Evolutionary conservation across 2,329 filamentous ascomycete genomes (phyloP).

Genomic region (Alternaria rosae): DNA sequence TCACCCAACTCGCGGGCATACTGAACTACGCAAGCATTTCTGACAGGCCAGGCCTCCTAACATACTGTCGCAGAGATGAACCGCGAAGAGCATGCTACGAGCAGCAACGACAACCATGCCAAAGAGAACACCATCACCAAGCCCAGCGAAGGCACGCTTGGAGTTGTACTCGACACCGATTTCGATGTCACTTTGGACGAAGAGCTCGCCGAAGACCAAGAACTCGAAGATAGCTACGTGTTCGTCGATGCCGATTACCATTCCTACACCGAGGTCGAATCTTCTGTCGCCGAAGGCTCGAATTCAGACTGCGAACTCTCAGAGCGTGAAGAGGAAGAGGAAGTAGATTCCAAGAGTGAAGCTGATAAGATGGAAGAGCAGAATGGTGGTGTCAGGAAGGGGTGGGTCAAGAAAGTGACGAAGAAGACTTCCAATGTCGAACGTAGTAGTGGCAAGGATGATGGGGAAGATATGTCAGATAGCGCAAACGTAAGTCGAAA

Average conservation of each 20-base stretch:
- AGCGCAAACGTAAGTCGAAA: not conserved
- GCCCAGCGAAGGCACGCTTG: not conserved
- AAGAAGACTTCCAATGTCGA: rapidly evolving
- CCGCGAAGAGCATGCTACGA: too few relatives aligned
- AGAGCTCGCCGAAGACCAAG: not conserved
- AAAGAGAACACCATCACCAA: not conserved
- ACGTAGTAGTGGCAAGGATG: not conserved
- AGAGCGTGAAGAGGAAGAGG: not conserved
- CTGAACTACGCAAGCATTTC: too few relatives aligned
- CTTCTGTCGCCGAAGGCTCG: not conserved
- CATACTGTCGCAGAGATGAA: too few relatives aligned
- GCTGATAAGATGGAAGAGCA: not conserved
- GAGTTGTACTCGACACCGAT: not conserved
- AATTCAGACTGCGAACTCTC: not conserved
- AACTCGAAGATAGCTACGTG: not conserved
- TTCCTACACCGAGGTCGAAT: not conserved
- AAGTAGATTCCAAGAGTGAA: not conserved
- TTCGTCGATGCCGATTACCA: not conserved
- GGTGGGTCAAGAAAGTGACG: not conserved
- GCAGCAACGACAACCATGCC: not conserved
- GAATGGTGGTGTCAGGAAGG: not conserved
- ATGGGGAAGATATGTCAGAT: too few relatives aligned
- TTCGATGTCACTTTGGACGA: not conserved
- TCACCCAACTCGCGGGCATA: not conserved
- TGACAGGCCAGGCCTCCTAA: too few relatives aligned